phyloP scores from a whole-genome alignment of 495 filamentous ascomycete genomes.

The Penicillium malachiteum region DNA sequence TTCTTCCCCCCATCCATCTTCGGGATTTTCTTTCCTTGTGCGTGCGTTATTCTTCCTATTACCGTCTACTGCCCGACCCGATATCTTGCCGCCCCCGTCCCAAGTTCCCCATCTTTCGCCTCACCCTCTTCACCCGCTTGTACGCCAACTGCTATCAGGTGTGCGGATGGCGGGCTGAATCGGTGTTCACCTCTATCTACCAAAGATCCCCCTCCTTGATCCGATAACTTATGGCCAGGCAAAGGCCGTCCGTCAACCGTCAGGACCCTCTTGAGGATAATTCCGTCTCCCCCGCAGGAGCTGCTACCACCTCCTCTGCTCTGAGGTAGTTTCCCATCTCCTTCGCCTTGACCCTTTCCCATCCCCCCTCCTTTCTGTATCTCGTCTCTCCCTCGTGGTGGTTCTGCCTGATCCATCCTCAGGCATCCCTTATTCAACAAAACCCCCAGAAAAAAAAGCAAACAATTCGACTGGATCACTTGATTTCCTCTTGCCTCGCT shows the following conservation, averaged over 20 bases:
- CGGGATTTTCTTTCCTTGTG: too few relatives aligned
- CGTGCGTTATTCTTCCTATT: background rate
- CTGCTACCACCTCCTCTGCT: constrained; percentile 43
- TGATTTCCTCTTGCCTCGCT: too few relatives aligned
- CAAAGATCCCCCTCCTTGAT: constrained; percentile 32
- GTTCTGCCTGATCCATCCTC: background rate
- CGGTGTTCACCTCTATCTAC: constrained; percentile 35
- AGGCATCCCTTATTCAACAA: background rate
- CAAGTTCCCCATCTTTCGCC: constrained; percentile 14
- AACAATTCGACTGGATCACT: background rate
- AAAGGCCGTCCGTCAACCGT: constrained; percentile 46
- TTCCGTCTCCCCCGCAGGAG: constrained; percentile 41
- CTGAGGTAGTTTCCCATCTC: constrained; percentile 32
- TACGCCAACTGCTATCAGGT: constrained; percentile 20
- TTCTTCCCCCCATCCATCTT: constrained; percentile 7
- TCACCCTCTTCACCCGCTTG: constrained; percentile 18
- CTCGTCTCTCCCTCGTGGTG: background rate
- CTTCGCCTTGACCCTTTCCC: background rate
- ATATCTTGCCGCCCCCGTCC: constrained; percentile 9
- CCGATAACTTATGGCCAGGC: constrained; percentile 53
- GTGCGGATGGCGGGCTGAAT: constrained; percentile 51
- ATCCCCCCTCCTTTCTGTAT: background rate
- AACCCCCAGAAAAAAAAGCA: too few relatives aligned
- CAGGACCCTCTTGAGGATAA: constrained; percentile 52
- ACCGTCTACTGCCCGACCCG: constrained; percentile 10